These are phyloP conservation scores for Nakaseomyces uthaithaninus DNA, from an alignment of 1,139 yeast species.

Conservation along the genomic window DNA sequence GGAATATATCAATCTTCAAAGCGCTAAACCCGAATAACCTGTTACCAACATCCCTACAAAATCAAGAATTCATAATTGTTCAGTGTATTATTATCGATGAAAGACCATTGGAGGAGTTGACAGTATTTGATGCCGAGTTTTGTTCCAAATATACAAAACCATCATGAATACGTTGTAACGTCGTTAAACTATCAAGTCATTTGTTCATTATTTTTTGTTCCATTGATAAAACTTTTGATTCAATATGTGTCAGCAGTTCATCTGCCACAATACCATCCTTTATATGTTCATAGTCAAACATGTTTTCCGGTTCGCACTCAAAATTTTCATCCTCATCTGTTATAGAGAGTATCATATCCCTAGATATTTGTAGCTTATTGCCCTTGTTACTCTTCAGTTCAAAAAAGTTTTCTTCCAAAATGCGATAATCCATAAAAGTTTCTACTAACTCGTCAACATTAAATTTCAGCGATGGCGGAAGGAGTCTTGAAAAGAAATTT, in stretches of 20 bases:
- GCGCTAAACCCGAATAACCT: too few relatives aligned
- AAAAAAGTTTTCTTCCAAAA: slow-evolving; percentile 31
- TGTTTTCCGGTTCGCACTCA: slow-evolving; percentile 8
- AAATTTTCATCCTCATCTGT: slow-evolving; percentile 20
- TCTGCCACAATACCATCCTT: slow-evolving; percentile 27
- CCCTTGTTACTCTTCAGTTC: slow-evolving; percentile 32
- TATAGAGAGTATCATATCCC: slow-evolving; percentile 20
- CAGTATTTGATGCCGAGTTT: too few relatives aligned
- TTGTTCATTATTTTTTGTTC: slow-evolving; percentile 1
- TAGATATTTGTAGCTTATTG: slow-evolving; percentile 24
- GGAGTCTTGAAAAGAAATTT: slow-evolving; percentile 27
- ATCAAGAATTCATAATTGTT: too few relatives aligned
- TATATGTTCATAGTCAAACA: slow-evolving; percentile 22
- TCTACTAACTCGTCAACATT: slow-evolving; percentile 17
- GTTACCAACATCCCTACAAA: too few relatives aligned
- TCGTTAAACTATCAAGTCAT: too few relatives aligned
- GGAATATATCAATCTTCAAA: too few relatives aligned
- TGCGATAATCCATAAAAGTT: slow-evolving; percentile 26
- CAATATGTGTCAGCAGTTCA: slow-evolving; percentile 28
- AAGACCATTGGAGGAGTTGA: too few relatives aligned
- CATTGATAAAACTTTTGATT: slow-evolving; percentile 23
- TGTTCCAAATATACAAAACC: too few relatives aligned
- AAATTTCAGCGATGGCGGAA: slow-evolving; percentile 21
- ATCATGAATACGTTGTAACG: too few relatives aligned
- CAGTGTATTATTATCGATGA: too few relatives aligned